Base-by-base conservation (phyloP, 2,329 filamentous ascomycete species). In the Xylariaceae sp. region DNA sequence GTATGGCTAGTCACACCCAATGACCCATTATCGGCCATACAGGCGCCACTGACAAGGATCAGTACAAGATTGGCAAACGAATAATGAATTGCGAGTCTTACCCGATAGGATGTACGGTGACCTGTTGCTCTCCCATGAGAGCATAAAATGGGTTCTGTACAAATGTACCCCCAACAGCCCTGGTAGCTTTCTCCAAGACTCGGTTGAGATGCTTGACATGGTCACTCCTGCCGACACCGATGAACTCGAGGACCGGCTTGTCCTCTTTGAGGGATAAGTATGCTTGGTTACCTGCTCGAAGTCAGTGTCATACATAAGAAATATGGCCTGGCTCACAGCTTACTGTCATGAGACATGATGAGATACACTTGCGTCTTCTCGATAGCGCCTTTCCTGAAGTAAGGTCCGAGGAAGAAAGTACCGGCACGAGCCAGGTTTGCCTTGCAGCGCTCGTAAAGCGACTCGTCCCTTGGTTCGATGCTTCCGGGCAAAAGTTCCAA, bases 61-160 rank as follows among this genome's bases (percentile, higher is more conserved):
- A 54, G 44, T 34, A 18, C 16, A 30, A 11, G 9, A 24, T 30
- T 13, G n/a, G 9, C 32, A 12, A 6, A 6, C 32, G 12, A 15
- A 26, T 18, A 44, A 24, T 8, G n/a, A 32, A 4, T 12, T 2
- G n/a, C n/a, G 24, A 40, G 42, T 58, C 67, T 57, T 65, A 74
- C 66, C 78, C 80, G 36, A 85, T 77, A 4, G 81, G 78, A 60
- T 86, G 81, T 11, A 85, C 81, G 0, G 81, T 84, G 17, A 85
- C 71, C 54, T 79, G 67, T 45, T 80, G 73, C 39, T 76, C 64
- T 9, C 72, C 72, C 53, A 81, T 64, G 12, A 74, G 60, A n/a
- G 72, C 67, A 48, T 73, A 75, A 46, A 77, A 79, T 2, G 79
- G 80, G 44, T 73, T 79, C 38, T 75, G 67, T 6, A 83, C 69